phyloP scores from a whole-genome alignment of 495 filamentous ascomycete species.

The Evansstolkia leycettana region DNA sequence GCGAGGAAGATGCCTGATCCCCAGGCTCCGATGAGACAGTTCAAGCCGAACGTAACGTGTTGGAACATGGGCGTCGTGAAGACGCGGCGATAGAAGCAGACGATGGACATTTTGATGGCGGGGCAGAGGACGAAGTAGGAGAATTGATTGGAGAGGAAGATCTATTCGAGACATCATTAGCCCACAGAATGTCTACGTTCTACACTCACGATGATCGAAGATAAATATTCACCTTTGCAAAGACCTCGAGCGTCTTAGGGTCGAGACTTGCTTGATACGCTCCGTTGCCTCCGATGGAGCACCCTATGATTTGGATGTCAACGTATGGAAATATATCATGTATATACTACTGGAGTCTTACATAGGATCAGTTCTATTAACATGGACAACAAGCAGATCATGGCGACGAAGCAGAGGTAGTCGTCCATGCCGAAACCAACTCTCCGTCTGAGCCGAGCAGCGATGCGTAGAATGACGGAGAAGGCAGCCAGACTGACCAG shows the following conservation, averaged over 20 bases:
- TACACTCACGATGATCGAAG: too few relatives aligned
- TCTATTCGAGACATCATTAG: too few relatives aligned
- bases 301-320: slow-evolving; percentile 23
- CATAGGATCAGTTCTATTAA: slow-evolving; percentile 23
- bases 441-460: slow-evolving; percentile 25
- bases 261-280: slow-evolving; percentile 13
- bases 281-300: slow-evolving; percentile 25
- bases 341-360: too few relatives aligned
- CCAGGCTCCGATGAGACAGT: slow-evolving; percentile 23
- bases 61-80: slow-evolving; percentile 30
- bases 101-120: slow-evolving; percentile 30
- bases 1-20: slow-evolving; percentile 24
- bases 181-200: too few relatives aligned
- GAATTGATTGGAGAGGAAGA: slow-evolving; percentile 34
- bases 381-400: slow-evolving; percentile 23
- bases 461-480: slow-evolving; percentile 23
- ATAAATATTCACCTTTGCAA: slow-evolving; percentile 20
- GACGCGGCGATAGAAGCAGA: slow-evolving; percentile 36
- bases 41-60: slow-evolving; percentile 14
- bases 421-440: slow-evolving; percentile 29
- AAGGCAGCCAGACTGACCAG: slow-evolving; percentile 24
- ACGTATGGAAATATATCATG: too few relatives aligned
- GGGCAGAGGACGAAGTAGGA: slow-evolving; percentile 31
- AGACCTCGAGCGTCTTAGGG: slow-evolving; percentile 17
- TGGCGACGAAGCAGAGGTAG: slow-evolving; percentile 22